Evolutionary conservation across 805 yeast species (phyloP), one percentile per base, ranked within the genome.

Genomic region (Candida broadrunensis): DNA sequence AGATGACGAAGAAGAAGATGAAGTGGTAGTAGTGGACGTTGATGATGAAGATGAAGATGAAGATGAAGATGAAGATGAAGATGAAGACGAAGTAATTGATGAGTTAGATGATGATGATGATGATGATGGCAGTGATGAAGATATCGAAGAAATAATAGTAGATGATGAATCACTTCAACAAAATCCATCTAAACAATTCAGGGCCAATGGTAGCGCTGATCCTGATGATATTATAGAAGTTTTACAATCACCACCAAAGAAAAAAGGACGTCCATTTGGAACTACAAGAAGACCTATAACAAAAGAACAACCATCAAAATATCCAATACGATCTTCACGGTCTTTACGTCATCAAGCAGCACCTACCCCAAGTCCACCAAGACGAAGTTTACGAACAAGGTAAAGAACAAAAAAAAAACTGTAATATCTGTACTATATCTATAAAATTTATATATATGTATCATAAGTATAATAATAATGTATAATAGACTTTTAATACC

Each of bases 1-100:
- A 3, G 46, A 39, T 9, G 49, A 45, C 7, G 49, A 44, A 8
- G 49, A 44, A 2, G 48, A 26, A 2, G 47, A 39, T 21, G 56
- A 44, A 9, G 47, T 38, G 1, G 50, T 37, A 11, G 47, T 47
- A 7, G 45, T 16, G 1, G 48, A 38, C 6, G 49, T 41, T 4
- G 40, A 37, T 15, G 46, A 39, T 4, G 46, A 36, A 18, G 47
- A 43, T 23, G 40, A 29, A 1, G 38, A 15, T 27, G 34, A 13
- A 20, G 35, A 34, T 24, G 24, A 26, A 20, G 34, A 34, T 19
- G 31, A 16, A 23, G 34, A 12, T 33, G 41, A 36, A 16, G 40
- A 15, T 26, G 40, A 32, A 16, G 37, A 36, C 12, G 38, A 20
- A n/a, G 38, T 6, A 8, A 14, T 14, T 24, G 38, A 33, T 16